A percentile compares a stretch with the other conserved stretches of the same genome.
Evolutionary conservation across 2,329 filamentous ascomycete genomes (phyloP).

Genomic region (Pestalotiopsis sp.): DNA sequence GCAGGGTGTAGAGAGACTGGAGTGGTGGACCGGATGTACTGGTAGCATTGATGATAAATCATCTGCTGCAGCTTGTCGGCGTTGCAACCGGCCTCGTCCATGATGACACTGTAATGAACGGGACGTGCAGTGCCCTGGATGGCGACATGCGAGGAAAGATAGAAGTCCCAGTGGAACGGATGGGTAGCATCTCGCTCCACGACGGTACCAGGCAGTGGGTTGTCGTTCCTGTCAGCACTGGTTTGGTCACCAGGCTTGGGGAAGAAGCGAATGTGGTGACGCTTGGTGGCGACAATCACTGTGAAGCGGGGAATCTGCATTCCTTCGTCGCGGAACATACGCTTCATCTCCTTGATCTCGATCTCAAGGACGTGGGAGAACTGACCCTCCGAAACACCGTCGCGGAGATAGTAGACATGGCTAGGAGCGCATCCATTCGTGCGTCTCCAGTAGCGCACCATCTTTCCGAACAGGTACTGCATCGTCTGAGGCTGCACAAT

Average conservation of each 20-base stretch:
- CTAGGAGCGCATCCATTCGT: slow-evolving; percentile 60
- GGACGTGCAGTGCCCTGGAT: slow-evolving; percentile 94
- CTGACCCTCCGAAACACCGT: slow-evolving; percentile 88
- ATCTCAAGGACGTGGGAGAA: slow-evolving; percentile 77
- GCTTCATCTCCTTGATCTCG: slow-evolving; percentile 76
- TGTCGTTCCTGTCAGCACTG: slow-evolving; percentile 72
- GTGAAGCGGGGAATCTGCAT: slow-evolving; percentile 66
- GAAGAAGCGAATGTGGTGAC: slow-evolving; percentile 93
- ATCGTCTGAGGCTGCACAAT: slow-evolving; percentile 73
- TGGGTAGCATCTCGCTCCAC: slow-evolving; percentile 90
- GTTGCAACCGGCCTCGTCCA: slow-evolving; percentile 74
- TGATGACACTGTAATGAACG: slow-evolving; percentile 86
- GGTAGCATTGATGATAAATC: slow-evolving; percentile 94
- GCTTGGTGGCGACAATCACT: slow-evolving; percentile 87
- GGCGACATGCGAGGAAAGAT: slow-evolving; percentile 64
- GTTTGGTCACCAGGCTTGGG: slow-evolving; percentile 57
- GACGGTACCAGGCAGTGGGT: slow-evolving; percentile 82
- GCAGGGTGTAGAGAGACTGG: slow-evolving; percentile 88
- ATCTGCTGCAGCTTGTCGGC: slow-evolving; percentile 78
- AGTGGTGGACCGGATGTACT: slow-evolving; percentile 89
- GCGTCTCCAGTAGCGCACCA: slow-evolving; percentile 67
- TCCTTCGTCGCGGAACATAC: slow-evolving; percentile 48
- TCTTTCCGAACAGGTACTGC: slow-evolving; percentile 62
- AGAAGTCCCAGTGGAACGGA: slow-evolving; percentile 90
- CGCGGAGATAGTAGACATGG: slow-evolving; percentile 90